Percentiles rank a stretch among this genome's conserved stretches.
phyloP scores from a whole-genome alignment of 495 filamentous ascomycete genomes.

The Xylaria bambusicola region DNA sequence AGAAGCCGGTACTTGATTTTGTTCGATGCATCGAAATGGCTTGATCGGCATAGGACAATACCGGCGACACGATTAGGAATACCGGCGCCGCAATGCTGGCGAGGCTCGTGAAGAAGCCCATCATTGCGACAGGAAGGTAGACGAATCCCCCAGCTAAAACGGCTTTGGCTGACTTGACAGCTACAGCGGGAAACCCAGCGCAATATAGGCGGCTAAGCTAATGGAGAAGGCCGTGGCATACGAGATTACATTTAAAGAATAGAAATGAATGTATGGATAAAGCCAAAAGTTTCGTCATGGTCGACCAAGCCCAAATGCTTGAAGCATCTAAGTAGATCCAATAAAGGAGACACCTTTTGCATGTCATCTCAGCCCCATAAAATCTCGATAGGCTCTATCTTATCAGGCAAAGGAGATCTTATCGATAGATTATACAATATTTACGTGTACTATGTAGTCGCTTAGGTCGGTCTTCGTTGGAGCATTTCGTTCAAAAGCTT shows the following conservation, averaged over 20 bases:
- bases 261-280: not conserved
- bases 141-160: conserved; percentile 1
- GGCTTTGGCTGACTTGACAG: conserved; percentile 5
- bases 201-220: not conserved
- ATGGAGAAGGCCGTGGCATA: not conserved
- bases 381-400: not conserved
- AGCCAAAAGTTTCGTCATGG: not conserved
- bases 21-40: conserved; percentile 82
- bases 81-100: conserved; percentile 54
- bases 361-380: conserved; percentile 9
- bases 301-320: not conserved
- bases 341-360: conserved; percentile 9
- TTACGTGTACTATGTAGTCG: not conserved
- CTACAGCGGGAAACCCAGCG: not conserved
- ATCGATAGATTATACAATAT: conserved; percentile 9
- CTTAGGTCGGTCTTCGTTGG: too few species aligned
- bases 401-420: conserved; percentile 2
- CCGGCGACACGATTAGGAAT: conserved; percentile 75
- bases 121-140: conserved; percentile 17
- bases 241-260: not conserved
- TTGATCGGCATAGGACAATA: conserved; percentile 89
- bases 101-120: conserved; percentile 46
- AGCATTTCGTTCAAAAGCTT: too few species aligned
- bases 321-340: not conserved
- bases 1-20: conserved; percentile 85